Conservation (phyloP, 441 rosid species). For the Isatis lusitanica region DNA sequence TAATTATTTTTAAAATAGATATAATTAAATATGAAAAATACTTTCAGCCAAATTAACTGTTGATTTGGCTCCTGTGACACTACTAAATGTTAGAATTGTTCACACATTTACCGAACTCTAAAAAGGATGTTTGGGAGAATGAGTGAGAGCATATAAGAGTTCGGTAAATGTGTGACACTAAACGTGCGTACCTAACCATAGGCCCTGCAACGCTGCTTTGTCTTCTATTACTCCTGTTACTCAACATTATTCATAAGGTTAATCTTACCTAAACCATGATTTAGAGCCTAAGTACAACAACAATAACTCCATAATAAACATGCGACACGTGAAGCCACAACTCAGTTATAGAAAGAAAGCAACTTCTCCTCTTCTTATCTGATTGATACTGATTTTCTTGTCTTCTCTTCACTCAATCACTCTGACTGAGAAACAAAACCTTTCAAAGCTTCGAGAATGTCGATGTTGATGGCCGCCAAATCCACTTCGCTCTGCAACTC, state of each 20-base stretch:
- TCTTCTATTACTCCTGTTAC: neutral
- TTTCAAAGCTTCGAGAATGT: conserved; percentile 17
- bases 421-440: neutral
- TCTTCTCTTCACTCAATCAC: conserved; percentile 2
- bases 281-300: neutral
- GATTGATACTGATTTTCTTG: neutral
- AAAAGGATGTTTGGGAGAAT: neutral
- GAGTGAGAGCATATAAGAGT: neutral
- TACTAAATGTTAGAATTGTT: too few relatives aligned
- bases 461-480: conserved; percentile 31
- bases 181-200: conserved; percentile 30
- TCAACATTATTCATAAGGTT: neutral
- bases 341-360: neutral
- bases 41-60: too few relatives aligned
- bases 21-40: too few relatives aligned
- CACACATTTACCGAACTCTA: neutral
- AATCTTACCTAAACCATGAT: neutral
- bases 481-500: conserved; percentile 27
- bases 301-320: neutral
- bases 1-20: too few relatives aligned
- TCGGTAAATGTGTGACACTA: too few relatives aligned
- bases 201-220: neutral
- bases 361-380: neutral
- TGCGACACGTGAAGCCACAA: conserved; percentile 6
- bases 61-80: too few relatives aligned